Conservation (phyloP, 2,329 filamentous ascomycete species). For the Allantophomopsis lycopodina region DNA sequence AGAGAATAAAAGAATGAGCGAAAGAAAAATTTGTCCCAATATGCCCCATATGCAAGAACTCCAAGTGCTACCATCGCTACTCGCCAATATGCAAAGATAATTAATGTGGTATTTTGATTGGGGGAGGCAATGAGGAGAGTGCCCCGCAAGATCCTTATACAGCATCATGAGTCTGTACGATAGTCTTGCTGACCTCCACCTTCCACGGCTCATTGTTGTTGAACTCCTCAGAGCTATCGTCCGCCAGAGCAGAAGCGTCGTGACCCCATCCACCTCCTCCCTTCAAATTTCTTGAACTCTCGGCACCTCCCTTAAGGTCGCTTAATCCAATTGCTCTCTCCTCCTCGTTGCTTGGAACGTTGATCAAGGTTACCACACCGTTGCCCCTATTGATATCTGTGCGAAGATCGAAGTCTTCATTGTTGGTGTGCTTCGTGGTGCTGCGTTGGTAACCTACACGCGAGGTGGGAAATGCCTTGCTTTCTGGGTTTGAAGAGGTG, state of each 20-base stretch:
- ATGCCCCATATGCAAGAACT: no score
- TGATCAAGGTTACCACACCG: slow-evolving; percentile 8
- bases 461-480: slow-evolving; percentile 1
- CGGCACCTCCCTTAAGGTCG: neutral
- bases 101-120: no score
- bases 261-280: slow-evolving; percentile 4
- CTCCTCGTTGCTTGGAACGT: neutral
- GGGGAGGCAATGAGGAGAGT: no score
- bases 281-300: neutral
- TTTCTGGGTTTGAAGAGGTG: slow-evolving; percentile 2
- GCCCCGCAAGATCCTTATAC: no score
- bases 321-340: neutral
- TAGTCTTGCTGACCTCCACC: no score
- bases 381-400: slow-evolving; percentile 5
- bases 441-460: slow-evolving; percentile 5
- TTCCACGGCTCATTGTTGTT: neutral
- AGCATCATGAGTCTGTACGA: no score
- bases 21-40: no score
- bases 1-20: no score
- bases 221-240: slow-evolving; percentile 5
- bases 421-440: neutral
- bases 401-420: slow-evolving; percentile 7
- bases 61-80: no score
- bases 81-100: no score
- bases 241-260: slow-evolving; percentile 4